A percentile compares a stretch with the other conserved stretches of the same genome.
These are phyloP conservation scores for Candida sithepensis DNA, from an alignment of 805 yeast species.

Conservation along the genomic window DNA sequence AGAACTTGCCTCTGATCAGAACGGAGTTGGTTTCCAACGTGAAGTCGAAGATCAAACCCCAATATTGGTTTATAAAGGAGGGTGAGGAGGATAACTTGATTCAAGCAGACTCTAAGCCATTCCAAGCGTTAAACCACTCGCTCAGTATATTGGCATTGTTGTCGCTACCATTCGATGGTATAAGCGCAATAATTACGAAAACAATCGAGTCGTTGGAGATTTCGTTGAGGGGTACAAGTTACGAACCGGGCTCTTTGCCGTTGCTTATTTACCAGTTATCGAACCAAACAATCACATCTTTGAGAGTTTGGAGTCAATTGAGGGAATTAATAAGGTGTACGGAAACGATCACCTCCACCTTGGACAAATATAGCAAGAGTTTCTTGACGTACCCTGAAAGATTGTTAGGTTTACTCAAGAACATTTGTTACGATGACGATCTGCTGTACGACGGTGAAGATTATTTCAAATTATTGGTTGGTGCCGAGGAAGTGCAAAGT, in stretches of 20 bases:
- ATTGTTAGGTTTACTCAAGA: slow-evolving; percentile 48
- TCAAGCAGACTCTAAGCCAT: slow-evolving; percentile 17
- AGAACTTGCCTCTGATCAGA: slow-evolving; percentile 14
- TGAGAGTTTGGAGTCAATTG: slow-evolving; percentile 44
- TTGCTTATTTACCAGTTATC: slow-evolving; percentile 55
- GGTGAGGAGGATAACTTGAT: slow-evolving; percentile 17
- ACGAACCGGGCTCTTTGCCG: slow-evolving; percentile 26
- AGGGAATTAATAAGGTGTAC: slow-evolving; percentile 29
- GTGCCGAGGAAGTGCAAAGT: slow-evolving; percentile 44
- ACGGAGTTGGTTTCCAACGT: slow-evolving; percentile 20
- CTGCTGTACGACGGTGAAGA: slow-evolving; percentile 38
- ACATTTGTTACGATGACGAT: slow-evolving; percentile 39
- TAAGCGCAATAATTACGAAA: slow-evolving; percentile 38
- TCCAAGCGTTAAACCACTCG: slow-evolving; percentile 24
- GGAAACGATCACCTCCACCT: slow-evolving; percentile 18
- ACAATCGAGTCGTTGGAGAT: slow-evolving; percentile 67
- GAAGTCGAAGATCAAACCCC: slow-evolving; percentile 19
- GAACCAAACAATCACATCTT: slow-evolving; percentile 54
- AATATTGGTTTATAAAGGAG: slow-evolving; percentile 28
- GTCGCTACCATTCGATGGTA: slow-evolving; percentile 30
- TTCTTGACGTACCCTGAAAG: slow-evolving; percentile 28
- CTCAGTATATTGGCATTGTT: slow-evolving; percentile 19
- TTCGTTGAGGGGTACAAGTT: slow-evolving; percentile 50
- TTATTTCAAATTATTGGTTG: slow-evolving; percentile 51
- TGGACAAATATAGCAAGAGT: slow-evolving; percentile 11